These are phyloP conservation scores for Paspalum vaginatum DNA, from an alignment of 176 grass and related monocot species.

Conservation along the genomic window DNA sequence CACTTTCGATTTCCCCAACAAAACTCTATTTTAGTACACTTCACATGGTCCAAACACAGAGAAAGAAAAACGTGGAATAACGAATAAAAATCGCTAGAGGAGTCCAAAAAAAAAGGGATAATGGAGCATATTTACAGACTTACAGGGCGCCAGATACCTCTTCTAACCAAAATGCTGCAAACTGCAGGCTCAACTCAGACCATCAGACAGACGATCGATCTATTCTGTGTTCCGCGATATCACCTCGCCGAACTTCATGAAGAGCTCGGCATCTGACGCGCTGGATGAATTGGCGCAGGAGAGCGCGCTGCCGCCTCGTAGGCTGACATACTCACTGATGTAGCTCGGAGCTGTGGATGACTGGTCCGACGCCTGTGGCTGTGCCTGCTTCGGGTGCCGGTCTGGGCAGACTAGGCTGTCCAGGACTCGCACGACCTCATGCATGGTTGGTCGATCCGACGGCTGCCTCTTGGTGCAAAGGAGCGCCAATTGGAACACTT, in stretches of 20 bases:
- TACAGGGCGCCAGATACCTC: neutral
- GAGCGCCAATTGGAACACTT: slow-evolving; percentile 82
- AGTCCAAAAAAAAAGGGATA: neutral
- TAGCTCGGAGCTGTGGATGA: slow-evolving; percentile 51
- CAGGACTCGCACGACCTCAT: slow-evolving; percentile 75
- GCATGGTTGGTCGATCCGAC: slow-evolving; percentile 84
- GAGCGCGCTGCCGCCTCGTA: slow-evolving; percentile 47
- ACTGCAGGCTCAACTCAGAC: neutral
- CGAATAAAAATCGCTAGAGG: slow-evolving; percentile 12
- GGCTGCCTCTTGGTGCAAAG: slow-evolving; percentile 89
- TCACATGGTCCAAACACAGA: slow-evolving; percentile 38
- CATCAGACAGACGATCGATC: slow-evolving; percentile 6
- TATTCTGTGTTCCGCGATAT: slow-evolving; percentile 76
- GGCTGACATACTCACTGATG: slow-evolving; percentile 65
- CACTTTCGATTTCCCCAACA: slow-evolving; percentile 16
- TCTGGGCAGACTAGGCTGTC: slow-evolving; percentile 58
- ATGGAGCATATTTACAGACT: slow-evolving; percentile 59
- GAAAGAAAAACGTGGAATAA: neutral
- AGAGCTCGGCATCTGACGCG: slow-evolving; percentile 78
- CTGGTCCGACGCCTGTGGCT: slow-evolving; percentile 17
- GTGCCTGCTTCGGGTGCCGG: slow-evolving; percentile 39
- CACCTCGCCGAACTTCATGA: slow-evolving; percentile 92
- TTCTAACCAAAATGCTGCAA: slow-evolving; percentile 24
- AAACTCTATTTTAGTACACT: slow-evolving; percentile 42
- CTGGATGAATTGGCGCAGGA: slow-evolving; percentile 57